Conservation (phyloP, 2,329 filamentous ascomycete species). For the Stagonosporopsis chrysanthemi region DNA sequence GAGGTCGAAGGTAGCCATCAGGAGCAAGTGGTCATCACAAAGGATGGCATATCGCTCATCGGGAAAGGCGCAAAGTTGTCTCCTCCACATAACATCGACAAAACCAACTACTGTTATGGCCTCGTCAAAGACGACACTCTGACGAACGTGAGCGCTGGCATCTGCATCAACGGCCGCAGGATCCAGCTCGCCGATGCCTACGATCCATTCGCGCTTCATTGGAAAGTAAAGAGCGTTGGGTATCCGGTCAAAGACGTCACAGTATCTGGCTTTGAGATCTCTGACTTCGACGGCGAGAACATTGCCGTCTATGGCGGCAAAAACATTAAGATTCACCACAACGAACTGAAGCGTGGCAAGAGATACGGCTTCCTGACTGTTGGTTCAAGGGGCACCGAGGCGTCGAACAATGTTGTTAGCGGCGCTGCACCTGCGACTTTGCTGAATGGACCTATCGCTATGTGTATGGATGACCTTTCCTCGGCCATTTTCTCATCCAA, state of each 20-base stretch:
- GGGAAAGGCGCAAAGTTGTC: slow-evolving; percentile 11
- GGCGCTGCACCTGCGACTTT: slow-evolving; percentile 1
- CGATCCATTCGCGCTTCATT: slow-evolving; percentile 3
- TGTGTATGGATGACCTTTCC: slow-evolving; percentile 28
- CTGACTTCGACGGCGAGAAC: slow-evolving; percentile 20
- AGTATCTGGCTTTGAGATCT: slow-evolving; percentile 20
- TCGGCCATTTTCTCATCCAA: slow-evolving; percentile 17
- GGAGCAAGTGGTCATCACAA: slow-evolving; percentile 21
- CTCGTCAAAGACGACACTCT: slow-evolving; percentile 1
- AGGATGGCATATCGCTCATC: slow-evolving; percentile 21
- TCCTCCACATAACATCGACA: slow-evolving; percentile 3
- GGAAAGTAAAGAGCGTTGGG: slow-evolving; percentile 2
- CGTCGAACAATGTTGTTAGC: slow-evolving; percentile 11
- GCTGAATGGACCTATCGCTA: slow-evolving; percentile 4
- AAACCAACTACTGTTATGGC: slow-evolving; percentile 17
- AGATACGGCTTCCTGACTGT: slow-evolving; percentile 26
- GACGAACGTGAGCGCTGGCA: slow-evolving; percentile 16
- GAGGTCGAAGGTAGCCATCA: slow-evolving; percentile 20
- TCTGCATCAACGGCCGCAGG: slow-evolving; percentile 20
- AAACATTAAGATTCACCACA: slow-evolving; percentile 15
- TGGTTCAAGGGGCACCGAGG: slow-evolving; percentile 14
- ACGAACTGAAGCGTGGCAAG: slow-evolving; percentile 16
- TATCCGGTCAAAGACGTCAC: slow-evolving; percentile 20
- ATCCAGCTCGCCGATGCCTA: slow-evolving; percentile 2
- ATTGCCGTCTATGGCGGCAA: slow-evolving; percentile 22